Conservation (phyloP, 1,284 basidiomycete genomes). For the Microbotryum scabiosae region DNA sequence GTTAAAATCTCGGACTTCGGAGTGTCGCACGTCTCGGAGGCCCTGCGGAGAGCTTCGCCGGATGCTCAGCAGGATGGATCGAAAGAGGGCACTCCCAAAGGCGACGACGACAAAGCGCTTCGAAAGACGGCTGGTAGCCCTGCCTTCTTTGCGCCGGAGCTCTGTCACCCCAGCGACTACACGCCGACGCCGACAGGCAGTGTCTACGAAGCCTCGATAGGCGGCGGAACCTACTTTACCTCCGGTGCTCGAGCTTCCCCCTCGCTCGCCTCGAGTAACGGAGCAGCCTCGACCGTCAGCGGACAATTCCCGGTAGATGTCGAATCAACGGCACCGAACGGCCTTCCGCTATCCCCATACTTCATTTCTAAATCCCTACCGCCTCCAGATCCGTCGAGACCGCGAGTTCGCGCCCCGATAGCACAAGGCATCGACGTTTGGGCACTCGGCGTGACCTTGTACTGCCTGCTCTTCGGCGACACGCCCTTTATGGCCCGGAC, state of each 20-base stretch:
- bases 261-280: constrained; percentile 19
- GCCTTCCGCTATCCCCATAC: constrained; percentile 11
- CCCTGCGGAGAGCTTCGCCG: constrained; percentile 56
- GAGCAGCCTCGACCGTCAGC: not conserved
- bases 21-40: constrained; percentile 88
- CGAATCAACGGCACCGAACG: constrained; percentile 8
- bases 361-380: constrained; percentile 31
- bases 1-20: constrained; percentile 99
- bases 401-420: constrained; percentile 48
- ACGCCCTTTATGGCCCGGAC: constrained; percentile 59
- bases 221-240: constrained; percentile 17
- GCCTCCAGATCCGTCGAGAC: constrained; percentile 7
- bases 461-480: constrained; percentile 82
- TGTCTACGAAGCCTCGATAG: constrained; percentile 1
- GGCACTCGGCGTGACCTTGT: constrained; percentile 96
- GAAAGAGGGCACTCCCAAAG: constrained; percentile 49
- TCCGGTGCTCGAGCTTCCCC: constrained; percentile 25
- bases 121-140: constrained; percentile 93
- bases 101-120: constrained; percentile 73
- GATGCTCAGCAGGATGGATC: constrained; percentile 34
- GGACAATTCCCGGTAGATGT: not conserved
- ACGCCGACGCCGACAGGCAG: constrained; percentile 28
- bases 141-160: constrained; percentile 94
- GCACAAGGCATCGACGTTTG: constrained; percentile 98
- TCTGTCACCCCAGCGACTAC: constrained; percentile 49